These are phyloP conservation scores for Pisolithus marmoratus DNA, from an alignment of 768 basidiomycete species.

Conservation along the genomic window DNA sequence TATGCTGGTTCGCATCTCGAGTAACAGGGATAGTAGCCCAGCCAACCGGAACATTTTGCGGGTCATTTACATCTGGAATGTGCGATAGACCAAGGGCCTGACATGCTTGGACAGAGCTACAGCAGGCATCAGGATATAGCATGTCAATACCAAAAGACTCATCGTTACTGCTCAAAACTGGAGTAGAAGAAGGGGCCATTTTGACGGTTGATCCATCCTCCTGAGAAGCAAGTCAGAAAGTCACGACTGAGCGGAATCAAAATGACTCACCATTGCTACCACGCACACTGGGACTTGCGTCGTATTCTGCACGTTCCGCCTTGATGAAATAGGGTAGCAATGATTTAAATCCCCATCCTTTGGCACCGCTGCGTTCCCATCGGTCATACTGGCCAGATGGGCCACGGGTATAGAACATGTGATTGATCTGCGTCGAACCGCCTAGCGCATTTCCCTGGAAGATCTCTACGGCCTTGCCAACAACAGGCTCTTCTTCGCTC, in stretches of 20 bases:
- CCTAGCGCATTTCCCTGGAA: constrained; percentile 30
- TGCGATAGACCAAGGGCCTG: neutral
- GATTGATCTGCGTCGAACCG: constrained; percentile 42
- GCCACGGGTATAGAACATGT: constrained; percentile 29
- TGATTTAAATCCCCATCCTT: constrained; percentile 31
- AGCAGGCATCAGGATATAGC: neutral
- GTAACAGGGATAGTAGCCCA: constrained; percentile 1
- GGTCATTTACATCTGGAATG: constrained; percentile 1
- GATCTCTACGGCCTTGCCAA: constrained; percentile 11
- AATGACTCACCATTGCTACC: neutral
- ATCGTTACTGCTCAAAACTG: neutral
- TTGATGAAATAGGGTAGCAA: constrained; percentile 30
- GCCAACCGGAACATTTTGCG: neutral
- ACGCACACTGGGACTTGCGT: constrained; percentile 5
- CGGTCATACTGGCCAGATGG: constrained; percentile 25
- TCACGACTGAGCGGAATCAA: neutral
- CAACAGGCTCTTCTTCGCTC: constrained; percentile 1
- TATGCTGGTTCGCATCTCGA: constrained; percentile 1
- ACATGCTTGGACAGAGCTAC: neutral
- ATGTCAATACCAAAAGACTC: neutral
- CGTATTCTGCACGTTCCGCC: constrained; percentile 17
- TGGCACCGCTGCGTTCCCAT: constrained; percentile 24
- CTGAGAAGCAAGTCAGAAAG: neutral
- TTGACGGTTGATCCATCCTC: constrained; percentile 1
- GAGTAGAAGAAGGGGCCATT: neutral